phyloP scores from a whole-genome alignment of 192 early-diverging fungal species.

The Gaertneriomyces semiglobifer region DNA sequence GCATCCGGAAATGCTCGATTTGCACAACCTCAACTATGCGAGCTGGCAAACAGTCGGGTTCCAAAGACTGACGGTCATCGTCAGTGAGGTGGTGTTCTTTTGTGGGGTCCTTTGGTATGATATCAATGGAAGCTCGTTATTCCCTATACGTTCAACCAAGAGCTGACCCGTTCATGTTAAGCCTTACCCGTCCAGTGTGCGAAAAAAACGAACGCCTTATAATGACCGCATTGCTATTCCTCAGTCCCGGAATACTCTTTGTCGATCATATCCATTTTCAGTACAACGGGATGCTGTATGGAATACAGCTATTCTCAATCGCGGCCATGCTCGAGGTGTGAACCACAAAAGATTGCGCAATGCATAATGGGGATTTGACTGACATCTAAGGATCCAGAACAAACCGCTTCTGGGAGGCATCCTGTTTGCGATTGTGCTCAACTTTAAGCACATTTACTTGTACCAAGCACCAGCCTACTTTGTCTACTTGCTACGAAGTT shows the following conservation, averaged over 20 bases:
- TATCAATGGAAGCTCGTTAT: no score
- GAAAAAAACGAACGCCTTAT: constrained; percentile 7
- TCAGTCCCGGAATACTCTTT: constrained; percentile 55
- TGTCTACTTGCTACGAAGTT: constrained; percentile 73
- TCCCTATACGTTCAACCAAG: neutral
- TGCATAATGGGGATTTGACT: neutral
- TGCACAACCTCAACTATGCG: constrained; percentile 67
- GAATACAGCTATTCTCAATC: constrained; percentile 78
- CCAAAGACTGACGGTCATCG: constrained; percentile 79
- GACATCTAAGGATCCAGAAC: constrained; percentile 35
- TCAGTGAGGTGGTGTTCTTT: constrained; percentile 76
- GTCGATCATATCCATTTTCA: constrained; percentile 98
- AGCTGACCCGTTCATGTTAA: neutral
- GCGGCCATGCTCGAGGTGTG: constrained; percentile 64
- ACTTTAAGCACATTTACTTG: constrained; percentile 97
- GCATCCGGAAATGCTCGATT: constrained; percentile 74
- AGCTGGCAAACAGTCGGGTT: constrained; percentile 69
- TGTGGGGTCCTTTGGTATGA: constrained; percentile 58
- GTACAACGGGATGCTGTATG: constrained; percentile 90
- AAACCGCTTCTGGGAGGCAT: constrained; percentile 63
- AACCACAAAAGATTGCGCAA: neutral
- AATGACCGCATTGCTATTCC: constrained; percentile 32
- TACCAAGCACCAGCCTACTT: constrained; percentile 84
- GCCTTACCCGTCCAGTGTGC: neutral
- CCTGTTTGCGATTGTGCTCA: constrained; percentile 82